Conservation (phyloP, 2,329 filamentous ascomycete genomes). For the Biscogniauxia marginata region DNA sequence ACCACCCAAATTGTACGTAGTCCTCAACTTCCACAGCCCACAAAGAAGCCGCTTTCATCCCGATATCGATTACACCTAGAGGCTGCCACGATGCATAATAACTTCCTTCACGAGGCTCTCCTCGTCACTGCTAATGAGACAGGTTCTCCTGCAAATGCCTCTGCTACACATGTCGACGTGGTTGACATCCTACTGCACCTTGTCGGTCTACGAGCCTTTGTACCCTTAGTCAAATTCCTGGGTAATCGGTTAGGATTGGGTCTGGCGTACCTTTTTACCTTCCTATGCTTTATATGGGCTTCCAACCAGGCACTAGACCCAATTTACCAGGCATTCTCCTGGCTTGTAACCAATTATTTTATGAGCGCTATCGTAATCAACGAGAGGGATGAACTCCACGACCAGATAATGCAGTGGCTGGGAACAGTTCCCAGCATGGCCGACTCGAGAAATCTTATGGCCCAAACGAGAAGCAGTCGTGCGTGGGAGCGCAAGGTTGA, state of each 20-base stretch:
- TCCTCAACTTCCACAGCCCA: too few relatives aligned
- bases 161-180: constrained; percentile 15
- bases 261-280: constrained; percentile 45
- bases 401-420: constrained; percentile 58
- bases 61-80: neutral
- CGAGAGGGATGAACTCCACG: constrained; percentile 57
- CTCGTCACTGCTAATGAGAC: constrained; percentile 19
- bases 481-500: constrained; percentile 49
- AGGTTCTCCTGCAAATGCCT: constrained; percentile 9
- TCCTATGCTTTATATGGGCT: constrained; percentile 49
- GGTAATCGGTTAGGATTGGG: constrained; percentile 48
- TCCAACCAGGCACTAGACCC: constrained; percentile 39
- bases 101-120: constrained; percentile 18
- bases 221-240: constrained; percentile 46
- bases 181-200: constrained; percentile 45
- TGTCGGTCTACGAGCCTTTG: constrained; percentile 41
- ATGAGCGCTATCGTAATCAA: constrained; percentile 53
- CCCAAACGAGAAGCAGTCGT: constrained; percentile 53
- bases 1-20: neutral
- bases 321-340: constrained; percentile 34
- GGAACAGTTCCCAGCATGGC: constrained; percentile 50
- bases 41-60: neutral
- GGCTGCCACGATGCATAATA: constrained; percentile 19
- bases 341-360: constrained; percentile 44
- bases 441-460: constrained; percentile 52